Evolutionary conservation across 139 green algal genomes (phyloP), one percentile per base, ranked within the genome.

Genomic region (Chlorella vulgaris): DNA sequence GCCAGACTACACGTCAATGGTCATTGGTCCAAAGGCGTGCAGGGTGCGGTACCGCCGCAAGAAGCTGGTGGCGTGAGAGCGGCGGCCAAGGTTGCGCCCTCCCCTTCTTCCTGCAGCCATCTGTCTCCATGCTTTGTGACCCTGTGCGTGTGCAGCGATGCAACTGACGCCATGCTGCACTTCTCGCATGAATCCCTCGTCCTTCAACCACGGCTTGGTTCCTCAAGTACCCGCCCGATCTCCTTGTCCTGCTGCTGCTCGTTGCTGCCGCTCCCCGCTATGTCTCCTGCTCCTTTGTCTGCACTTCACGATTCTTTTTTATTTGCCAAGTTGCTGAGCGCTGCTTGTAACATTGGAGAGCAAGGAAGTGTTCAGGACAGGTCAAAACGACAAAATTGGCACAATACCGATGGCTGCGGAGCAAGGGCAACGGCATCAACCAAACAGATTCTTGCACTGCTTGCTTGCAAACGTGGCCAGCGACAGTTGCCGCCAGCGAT

Each of bases 1-100:
- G 76, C 84, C 95, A 10, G 92, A 99, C 90, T 99, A 95, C 82
- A 89, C 96, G 31, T 93, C 90, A 53, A 97, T 99, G 92, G 97
- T 99, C 28, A 92, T 98, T 40, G 96, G 94, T 8, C 96, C 96
- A 69, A 97, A 96, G 86, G 76, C 91, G 8, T 95, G 92, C 85
- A 83, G 89, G 35, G 90, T 99, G n/a, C 85, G 87, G 38, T 99
- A 95, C 92, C 96, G 71, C 15, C 89, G 96, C 31, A 87, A 92
- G 29, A 91, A 87, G 77, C 78, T 91, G 43, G 22, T 19, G 36
- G 24, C 21, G 2, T 79, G 29, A 76, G 69, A 0, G n/a, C 28
- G 13, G 0, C 39, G 15, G n/a, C n/a, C n/a, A n/a, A n/a, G n/a
- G n/a, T n/a, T n/a, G n/a, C n/a, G n/a, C n/a, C n/a, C n/a, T n/a